Conservation (phyloP, 1,139 yeast genomes). For the Debaryomyces coudertii region DNA sequence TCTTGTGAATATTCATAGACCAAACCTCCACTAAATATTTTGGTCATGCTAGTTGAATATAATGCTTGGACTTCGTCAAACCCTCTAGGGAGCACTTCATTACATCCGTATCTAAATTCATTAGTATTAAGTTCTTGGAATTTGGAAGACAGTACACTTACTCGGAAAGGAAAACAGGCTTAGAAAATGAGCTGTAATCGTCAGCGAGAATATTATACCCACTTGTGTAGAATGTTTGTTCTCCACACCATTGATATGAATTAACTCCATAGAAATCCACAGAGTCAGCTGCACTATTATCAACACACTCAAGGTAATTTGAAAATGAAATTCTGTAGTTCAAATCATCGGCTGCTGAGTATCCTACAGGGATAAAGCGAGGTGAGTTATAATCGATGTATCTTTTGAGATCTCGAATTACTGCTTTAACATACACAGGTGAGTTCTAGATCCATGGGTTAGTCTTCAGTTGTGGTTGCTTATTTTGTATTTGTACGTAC, state of each 20-base stretch:
- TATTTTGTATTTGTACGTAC: conserved; percentile 21
- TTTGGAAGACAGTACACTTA: conserved; percentile 33
- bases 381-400: conserved; percentile 63
- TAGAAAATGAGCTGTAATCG: conserved; percentile 67
- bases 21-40: conserved; percentile 88
- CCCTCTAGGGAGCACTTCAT: conserved; percentile 74
- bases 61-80: conserved; percentile 79
- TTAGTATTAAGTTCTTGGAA: conserved; percentile 13
- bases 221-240: conserved; percentile 75
- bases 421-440: conserved; percentile 74
- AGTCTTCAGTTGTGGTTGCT: conserved; percentile 9
- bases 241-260: conserved; percentile 97
- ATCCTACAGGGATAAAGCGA: conserved; percentile 69
- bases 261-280: conserved; percentile 96
- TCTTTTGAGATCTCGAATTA: conserved; percentile 76
- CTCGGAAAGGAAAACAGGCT: conserved; percentile 89
- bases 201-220: conserved; percentile 79
- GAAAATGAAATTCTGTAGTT: conserved; percentile 75
- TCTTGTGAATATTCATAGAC: conserved; percentile 92
- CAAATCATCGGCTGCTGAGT: conserved; percentile 90
- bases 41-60: conserved; percentile 73
- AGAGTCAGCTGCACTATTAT: conserved; percentile 56
- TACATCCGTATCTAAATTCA: conserved; percentile 66
- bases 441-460: conserved; percentile 36
- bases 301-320: conserved; percentile 76